Percentiles rank a stretch among this genome's conserved stretches.
These are phyloP conservation scores for Scleroderma bovista DNA, from an alignment of 768 basidiomycete species.

Conservation along the genomic window DNA sequence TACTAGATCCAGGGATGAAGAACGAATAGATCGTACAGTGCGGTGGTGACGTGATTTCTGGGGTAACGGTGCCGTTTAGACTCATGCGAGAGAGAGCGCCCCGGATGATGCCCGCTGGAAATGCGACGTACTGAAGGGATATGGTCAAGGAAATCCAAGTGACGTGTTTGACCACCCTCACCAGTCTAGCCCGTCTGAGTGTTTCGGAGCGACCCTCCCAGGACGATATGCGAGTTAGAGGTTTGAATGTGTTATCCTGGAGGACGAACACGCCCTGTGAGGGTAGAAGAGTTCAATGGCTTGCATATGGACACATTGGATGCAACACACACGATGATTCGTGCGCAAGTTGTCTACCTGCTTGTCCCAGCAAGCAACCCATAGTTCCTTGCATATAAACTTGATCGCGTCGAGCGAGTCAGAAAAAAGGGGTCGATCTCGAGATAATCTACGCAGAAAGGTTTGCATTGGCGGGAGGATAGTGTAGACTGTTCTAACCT, in stretches of 20 bases:
- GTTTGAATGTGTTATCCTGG: slow-evolving; percentile 88
- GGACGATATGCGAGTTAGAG: slow-evolving; percentile 75
- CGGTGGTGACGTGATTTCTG: slow-evolving; percentile 76
- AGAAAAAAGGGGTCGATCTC: slow-evolving; percentile 66
- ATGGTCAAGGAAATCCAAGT: neutral
- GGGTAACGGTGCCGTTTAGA: slow-evolving; percentile 63
- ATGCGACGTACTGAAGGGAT: slow-evolving; percentile 61
- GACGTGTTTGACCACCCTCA: slow-evolving; percentile 28
- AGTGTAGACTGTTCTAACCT: slow-evolving; percentile 42
- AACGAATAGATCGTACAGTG: slow-evolving; percentile 53
- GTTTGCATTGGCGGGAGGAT: neutral
- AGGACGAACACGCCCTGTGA: slow-evolving; percentile 88
- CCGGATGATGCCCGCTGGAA: slow-evolving; percentile 79
- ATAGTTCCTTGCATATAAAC: slow-evolving; percentile 96
- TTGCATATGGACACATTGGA: neutral
- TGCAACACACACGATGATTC: slow-evolving; percentile 73
- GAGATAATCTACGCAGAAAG: slow-evolving; percentile 52
- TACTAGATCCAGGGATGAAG: neutral
- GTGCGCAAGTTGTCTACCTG: slow-evolving; percentile 95
- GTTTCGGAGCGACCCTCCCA: slow-evolving; percentile 75
- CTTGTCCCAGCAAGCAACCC: slow-evolving; percentile 87
- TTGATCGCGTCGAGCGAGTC: slow-evolving; percentile 90
- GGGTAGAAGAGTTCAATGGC: neutral
- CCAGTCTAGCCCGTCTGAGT: slow-evolving; percentile 62
- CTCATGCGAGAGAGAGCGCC: slow-evolving; percentile 80